Percentiles rank a stretch among this genome's conserved stretches.
phyloP scores from a whole-genome alignment of 768 basidiomycete species.

The Tylopilus balloui region DNA sequence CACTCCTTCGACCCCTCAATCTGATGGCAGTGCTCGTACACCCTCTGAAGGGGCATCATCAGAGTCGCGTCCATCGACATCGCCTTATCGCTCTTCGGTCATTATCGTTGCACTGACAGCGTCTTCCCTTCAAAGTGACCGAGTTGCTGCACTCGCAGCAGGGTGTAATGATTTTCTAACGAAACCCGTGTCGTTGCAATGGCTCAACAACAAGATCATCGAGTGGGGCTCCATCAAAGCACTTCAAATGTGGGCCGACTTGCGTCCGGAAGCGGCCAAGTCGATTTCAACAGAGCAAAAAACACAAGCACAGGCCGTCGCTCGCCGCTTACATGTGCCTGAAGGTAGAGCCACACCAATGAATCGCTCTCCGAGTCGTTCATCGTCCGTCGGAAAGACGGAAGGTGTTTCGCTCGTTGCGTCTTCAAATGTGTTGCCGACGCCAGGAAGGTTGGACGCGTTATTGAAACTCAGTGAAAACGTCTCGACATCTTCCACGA shows the following conservation, averaged over 20 bases:
- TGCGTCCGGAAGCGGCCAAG: constrained; percentile 56
- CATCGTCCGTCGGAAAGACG: constrained; percentile 33
- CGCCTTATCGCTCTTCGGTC: constrained; percentile 86
- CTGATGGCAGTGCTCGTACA: constrained; percentile 43
- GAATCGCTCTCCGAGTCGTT: constrained; percentile 33
- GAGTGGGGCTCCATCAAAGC: constrained; percentile 99
- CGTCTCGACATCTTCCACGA: constrained; percentile 14
- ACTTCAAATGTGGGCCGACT: constrained; percentile 87
- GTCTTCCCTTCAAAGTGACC: constrained; percentile 90
- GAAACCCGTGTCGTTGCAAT: constrained; percentile 90
- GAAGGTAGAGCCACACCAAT: constrained; percentile 41
- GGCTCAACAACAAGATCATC: constrained; percentile 97
- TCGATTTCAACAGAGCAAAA: constrained; percentile 44
- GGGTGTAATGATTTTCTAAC: constrained; percentile 99
- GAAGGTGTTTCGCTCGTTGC: constrained; percentile 19
- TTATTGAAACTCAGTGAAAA: constrained; percentile 22
- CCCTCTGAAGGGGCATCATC: constrained; percentile 50
- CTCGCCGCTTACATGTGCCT: constrained; percentile 45
- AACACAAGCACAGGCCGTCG: constrained; percentile 45
- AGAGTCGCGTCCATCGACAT: constrained; percentile 45
- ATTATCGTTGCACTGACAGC: constrained; percentile 99
- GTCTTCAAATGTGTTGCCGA: constrained; percentile 14
- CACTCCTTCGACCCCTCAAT: constrained; percentile 63
- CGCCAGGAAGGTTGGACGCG: constrained; percentile 24
- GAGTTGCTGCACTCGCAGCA: constrained; percentile 94